Evolutionary conservation across 179 eudicot species (phyloP).

Genomic region (Patellifolia procumbens): DNA sequence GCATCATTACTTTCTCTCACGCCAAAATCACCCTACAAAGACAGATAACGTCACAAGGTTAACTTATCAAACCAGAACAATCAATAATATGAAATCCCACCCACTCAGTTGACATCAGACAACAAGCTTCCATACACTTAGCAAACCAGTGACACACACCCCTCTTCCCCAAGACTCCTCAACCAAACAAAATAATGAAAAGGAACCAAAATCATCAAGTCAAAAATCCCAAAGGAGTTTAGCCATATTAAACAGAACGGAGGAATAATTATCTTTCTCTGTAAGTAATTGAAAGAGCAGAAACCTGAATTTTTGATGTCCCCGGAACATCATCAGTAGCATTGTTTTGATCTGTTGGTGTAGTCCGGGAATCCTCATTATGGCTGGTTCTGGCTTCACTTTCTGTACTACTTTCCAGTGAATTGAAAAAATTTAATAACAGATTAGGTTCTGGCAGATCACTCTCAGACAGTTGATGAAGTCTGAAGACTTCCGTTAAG

Average conservation of each 20-base stretch:
- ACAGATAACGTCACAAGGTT: slow-evolving; percentile 4
- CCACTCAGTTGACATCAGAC: not conserved
- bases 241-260: not conserved
- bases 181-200: too few species aligned
- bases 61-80: not conserved
- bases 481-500: slow-evolving; percentile 65
- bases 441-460: slow-evolving; percentile 43
- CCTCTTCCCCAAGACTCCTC: not conserved
- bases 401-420: slow-evolving; percentile 39
- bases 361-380: slow-evolving; percentile 36
- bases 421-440: slow-evolving; percentile 52
- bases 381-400: slow-evolving; percentile 29
- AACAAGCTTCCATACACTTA: not conserved
- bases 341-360: slow-evolving; percentile 38
- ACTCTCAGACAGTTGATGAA: slow-evolving; percentile 42
- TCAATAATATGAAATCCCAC: not conserved
- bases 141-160: too few species aligned
- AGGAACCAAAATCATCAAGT: not conserved
- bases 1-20: slow-evolving; percentile 37
- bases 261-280: not conserved
- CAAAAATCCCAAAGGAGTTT: not conserved
- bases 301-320: slow-evolving; percentile 41
- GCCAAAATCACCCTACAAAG: slow-evolving; percentile 42
- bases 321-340: slow-evolving; percentile 30
- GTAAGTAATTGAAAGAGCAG: slow-evolving; percentile 3